phyloP scores from a whole-genome alignment of 768 basidiomycete genomes.

The Mycena galericulata region DNA sequence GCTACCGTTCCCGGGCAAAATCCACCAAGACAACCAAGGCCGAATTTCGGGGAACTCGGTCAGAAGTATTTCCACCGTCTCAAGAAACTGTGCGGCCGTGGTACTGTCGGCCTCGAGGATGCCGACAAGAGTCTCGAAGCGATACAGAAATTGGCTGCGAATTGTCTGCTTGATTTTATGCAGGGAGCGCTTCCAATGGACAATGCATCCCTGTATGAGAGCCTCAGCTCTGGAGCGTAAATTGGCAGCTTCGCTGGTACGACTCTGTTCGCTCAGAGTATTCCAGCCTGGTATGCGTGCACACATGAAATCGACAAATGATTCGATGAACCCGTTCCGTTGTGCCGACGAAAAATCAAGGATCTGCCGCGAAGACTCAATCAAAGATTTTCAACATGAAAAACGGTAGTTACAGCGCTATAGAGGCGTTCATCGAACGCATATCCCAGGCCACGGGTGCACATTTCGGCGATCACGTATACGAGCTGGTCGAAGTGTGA shows the following conservation, averaged over 20 bases:
- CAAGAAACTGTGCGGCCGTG: background rate
- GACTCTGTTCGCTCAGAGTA: background rate
- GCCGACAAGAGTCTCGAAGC: conserved; percentile 5
- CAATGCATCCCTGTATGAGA: conserved; percentile 9
- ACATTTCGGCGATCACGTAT: background rate
- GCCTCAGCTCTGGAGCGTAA: background rate
- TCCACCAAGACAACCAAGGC: conserved; percentile 20
- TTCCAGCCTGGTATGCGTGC: conserved; percentile 23
- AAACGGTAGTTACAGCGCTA: background rate
- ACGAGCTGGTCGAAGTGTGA: conserved; percentile 23
- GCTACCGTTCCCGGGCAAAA: conserved; percentile 18
- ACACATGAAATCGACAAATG: conserved; percentile 16
- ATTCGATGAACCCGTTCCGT: conserved; percentile 10
- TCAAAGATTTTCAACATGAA: background rate
- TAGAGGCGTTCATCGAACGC: conserved; percentile 8
- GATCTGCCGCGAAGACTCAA: background rate
- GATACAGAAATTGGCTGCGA: background rate
- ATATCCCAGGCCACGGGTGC: conserved; percentile 10
- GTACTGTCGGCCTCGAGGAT: background rate
- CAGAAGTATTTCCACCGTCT: background rate
- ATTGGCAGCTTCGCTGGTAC: background rate
- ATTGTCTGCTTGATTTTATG: conserved; percentile 20
- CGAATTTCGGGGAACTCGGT: conserved; percentile 15
- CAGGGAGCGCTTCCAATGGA: conserved; percentile 10
- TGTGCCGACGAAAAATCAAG: conserved; percentile 25